A percentile compares a stretch with the other conserved stretches of the same genome.
phyloP scores from a whole-genome alignment of 148 eudicot genomes.

The Camellia japonica region DNA sequence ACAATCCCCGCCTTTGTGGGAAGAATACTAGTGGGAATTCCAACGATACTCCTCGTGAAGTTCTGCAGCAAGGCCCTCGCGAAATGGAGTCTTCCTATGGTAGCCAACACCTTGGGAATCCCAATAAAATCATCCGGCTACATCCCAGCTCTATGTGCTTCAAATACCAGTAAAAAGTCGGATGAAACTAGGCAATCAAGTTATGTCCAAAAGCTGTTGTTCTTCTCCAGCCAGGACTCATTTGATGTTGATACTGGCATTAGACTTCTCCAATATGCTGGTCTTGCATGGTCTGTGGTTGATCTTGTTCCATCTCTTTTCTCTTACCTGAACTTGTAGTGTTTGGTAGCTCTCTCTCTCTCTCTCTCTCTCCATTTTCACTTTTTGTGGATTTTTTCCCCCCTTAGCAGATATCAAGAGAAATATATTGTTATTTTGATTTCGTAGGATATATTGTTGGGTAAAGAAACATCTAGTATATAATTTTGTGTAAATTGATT shows the following conservation, averaged over 20 bases:
- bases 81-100: constrained; percentile 79
- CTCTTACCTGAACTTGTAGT: constrained; percentile 61
- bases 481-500: background rate
- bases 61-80: constrained; percentile 94
- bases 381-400: background rate
- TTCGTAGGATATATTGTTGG: constrained; percentile 7
- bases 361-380: background rate
- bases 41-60: constrained; percentile 83
- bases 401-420: background rate
- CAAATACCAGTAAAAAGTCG: constrained; percentile 33
- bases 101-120: constrained; percentile 71
- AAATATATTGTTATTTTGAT: background rate
- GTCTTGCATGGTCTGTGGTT: constrained; percentile 97
- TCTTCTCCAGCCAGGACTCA: constrained; percentile 52
- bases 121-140: constrained; percentile 75
- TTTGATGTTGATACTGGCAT: constrained; percentile 94
- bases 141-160: constrained; percentile 48
- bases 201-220: constrained; percentile 58
- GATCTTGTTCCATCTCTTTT: constrained; percentile 93
- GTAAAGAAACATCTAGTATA: background rate
- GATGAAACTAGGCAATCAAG: constrained; percentile 52
- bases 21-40: constrained; percentile 76
- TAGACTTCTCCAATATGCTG: constrained; percentile 87
- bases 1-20: constrained; percentile 48
- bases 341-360: background rate